Conservation (phyloP, 2,329 filamentous ascomycete genomes). For the Aureobasidium sp. region DNA sequence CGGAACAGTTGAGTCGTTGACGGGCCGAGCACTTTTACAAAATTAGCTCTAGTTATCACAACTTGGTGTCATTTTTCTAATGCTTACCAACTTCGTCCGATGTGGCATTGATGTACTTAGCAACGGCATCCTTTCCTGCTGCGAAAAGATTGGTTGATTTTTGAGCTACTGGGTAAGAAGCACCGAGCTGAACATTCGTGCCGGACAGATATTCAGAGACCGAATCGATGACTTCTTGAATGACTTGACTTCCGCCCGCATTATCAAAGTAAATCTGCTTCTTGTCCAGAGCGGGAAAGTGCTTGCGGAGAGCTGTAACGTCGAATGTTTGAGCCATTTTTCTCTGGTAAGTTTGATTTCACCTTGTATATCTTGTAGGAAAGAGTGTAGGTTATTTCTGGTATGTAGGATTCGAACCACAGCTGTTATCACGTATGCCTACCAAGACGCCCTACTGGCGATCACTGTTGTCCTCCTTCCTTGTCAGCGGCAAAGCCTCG, state of each 20-base stretch:
- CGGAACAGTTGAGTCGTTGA: conserved; percentile 71
- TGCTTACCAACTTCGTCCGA: conserved; percentile 49
- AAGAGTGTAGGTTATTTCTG: no score
- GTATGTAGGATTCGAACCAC: neutral
- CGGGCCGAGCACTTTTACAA: conserved; percentile 51
- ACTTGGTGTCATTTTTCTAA: no score
- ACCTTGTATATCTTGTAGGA: neutral
- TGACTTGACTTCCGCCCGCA: conserved; percentile 64
- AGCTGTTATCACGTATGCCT: conserved; percentile 4
- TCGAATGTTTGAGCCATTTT: conserved; percentile 38
- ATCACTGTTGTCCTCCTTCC: conserved; percentile 9
- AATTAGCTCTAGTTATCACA: neutral
- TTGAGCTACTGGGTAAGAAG: conserved; percentile 54
- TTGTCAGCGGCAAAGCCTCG: conserved; percentile 1
- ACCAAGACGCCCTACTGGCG: neutral
- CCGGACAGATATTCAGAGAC: conserved; percentile 43
- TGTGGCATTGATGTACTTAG: conserved; percentile 60
- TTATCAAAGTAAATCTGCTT: conserved; percentile 70
- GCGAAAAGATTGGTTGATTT: conserved; percentile 51
- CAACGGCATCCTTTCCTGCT: conserved; percentile 54
- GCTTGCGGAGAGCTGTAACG: conserved; percentile 45
- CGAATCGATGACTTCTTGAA: conserved; percentile 59
- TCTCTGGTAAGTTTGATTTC: neutral
- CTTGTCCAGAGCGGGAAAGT: conserved; percentile 60
- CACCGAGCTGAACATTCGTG: conserved; percentile 68